These are phyloP conservation scores for Lentinula novae-zelandiae DNA, from an alignment of 1,284 basidiomycete species.

Conservation along the genomic window DNA sequence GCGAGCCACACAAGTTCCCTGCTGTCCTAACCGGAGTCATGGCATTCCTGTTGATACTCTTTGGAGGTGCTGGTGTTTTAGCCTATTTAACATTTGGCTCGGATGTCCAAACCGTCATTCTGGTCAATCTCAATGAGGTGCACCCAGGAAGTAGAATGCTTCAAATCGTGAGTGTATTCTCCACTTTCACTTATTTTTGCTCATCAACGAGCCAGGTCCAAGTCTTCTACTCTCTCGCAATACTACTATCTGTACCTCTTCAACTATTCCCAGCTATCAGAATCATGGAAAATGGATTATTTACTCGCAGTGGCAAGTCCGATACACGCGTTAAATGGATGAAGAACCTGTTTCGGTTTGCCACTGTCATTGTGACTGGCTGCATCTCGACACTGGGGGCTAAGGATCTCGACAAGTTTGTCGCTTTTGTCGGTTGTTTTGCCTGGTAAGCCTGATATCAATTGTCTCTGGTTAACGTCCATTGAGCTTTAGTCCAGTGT, in stretches of 20 bases:
- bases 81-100: slow-evolving; percentile 89
- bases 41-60: slow-evolving; percentile 54
- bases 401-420: slow-evolving; percentile 94
- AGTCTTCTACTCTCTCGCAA: slow-evolving; percentile 90
- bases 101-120: slow-evolving; percentile 89
- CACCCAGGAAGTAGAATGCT: slow-evolving; percentile 77
- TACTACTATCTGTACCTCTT: slow-evolving; percentile 90
- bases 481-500: slow-evolving; percentile 51
- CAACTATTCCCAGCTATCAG: slow-evolving; percentile 97
- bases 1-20: slow-evolving; percentile 92
- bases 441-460: slow-evolving; percentile 69
- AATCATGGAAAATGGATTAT: slow-evolving; percentile 97
- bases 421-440: slow-evolving; percentile 89
- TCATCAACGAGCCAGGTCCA: slow-evolving; percentile 47
- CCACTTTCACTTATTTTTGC: background rate
- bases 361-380: slow-evolving; percentile 74
- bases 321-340: slow-evolving; percentile 73
- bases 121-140: slow-evolving; percentile 79
- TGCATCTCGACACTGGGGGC: slow-evolving; percentile 83
- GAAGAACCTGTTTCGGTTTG: slow-evolving; percentile 30
- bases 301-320: slow-evolving; percentile 83
- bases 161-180: slow-evolving; percentile 59
- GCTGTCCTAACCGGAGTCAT: slow-evolving; percentile 87
- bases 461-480: background rate
- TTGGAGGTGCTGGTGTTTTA: slow-evolving; percentile 87